Evolutionary conservation across 2,329 filamentous ascomycete species (phyloP).

Genomic region (Alternaria sp.): DNA sequence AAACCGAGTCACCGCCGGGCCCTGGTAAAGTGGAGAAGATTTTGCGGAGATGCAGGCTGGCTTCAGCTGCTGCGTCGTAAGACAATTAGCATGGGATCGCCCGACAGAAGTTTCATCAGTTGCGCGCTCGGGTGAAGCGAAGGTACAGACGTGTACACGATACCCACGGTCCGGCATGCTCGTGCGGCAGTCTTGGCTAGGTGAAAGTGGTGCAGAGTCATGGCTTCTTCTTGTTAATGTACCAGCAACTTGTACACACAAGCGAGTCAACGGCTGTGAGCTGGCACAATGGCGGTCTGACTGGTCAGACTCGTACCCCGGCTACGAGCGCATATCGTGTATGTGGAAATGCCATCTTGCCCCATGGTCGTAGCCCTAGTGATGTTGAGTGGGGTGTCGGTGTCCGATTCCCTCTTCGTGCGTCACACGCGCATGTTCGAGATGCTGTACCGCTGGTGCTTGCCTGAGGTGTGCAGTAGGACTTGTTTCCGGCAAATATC

Average conservation of each 20-base stretch:
- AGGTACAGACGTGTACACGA: slow-evolving; percentile 17
- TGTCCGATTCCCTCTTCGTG: not conserved
- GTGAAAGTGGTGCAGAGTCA: not conserved
- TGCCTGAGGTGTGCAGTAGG: slow-evolving; percentile 8
- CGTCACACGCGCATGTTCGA: slow-evolving; percentile 3
- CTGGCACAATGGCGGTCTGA: slow-evolving; percentile 8
- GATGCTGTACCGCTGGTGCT: slow-evolving; percentile 1
- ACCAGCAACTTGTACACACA: slow-evolving; percentile 14
- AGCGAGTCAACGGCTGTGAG: slow-evolving; percentile 12
- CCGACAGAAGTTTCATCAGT: slow-evolving; percentile 19
- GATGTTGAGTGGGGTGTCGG: not conserved
- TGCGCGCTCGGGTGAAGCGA: slow-evolving; percentile 14
- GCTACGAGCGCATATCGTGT: slow-evolving; percentile 4
- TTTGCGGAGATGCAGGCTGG: slow-evolving; percentile 13
- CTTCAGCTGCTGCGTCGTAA: slow-evolving; percentile 20
- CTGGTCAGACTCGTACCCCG: slow-evolving; percentile 11
- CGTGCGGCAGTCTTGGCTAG: slow-evolving; percentile 1
- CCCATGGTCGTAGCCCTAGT: not conserved
- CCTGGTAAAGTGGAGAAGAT: slow-evolving; percentile 9
- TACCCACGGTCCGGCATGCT: slow-evolving; percentile 7
- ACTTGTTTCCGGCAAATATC: slow-evolving; percentile 8
- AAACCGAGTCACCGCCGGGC: slow-evolving; percentile 24
- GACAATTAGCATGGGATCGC: slow-evolving; percentile 22
- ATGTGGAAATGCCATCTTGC: slow-evolving; percentile 9
- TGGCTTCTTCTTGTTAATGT: slow-evolving; percentile 7